Evolutionary conservation across 495 filamentous ascomycete genomes (phyloP).

Genomic region (Trichocladium antarcticum): DNA sequence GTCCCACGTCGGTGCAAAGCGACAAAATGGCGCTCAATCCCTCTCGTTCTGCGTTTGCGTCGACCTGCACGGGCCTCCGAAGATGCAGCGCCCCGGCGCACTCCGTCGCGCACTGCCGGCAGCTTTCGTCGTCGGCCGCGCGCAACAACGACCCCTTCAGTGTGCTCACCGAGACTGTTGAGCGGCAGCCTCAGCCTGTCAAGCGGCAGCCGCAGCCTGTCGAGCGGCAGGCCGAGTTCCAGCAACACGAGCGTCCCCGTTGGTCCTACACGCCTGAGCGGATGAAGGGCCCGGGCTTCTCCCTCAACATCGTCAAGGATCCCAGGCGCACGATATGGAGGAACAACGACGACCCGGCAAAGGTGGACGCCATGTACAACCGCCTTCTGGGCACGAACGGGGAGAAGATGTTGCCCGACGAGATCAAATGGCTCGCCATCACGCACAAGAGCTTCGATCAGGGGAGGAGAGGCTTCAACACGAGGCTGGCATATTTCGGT

Average conservation of each 20-base stretch:
- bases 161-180: too few relatives aligned
- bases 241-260: constrained; percentile 40
- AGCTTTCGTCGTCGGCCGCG: constrained; percentile 14
- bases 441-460: constrained; percentile 99
- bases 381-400: constrained; percentile 59
- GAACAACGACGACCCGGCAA: constrained; percentile 62
- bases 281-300: constrained; percentile 64
- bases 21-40: constrained; percentile 23
- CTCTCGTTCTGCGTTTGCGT: constrained; percentile 19
- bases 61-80: constrained; percentile 17
- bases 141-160: background rate
- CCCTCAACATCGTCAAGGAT: constrained; percentile 36
- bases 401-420: constrained; percentile 64
- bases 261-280: constrained; percentile 72
- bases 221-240: too few relatives aligned
- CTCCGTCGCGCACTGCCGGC: constrained; percentile 9
- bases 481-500: constrained; percentile 85
- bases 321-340: constrained; percentile 41
- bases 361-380: constrained; percentile 64
- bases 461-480: constrained; percentile 85
- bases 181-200: too few relatives aligned
- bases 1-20: background rate
- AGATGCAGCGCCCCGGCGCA: constrained; percentile 12
- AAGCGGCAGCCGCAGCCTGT: too few relatives aligned
- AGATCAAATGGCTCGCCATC: constrained; percentile 92